These are phyloP conservation scores for Coemansia sp. DNA, from an alignment of 192 early-diverging fungal species.

Conservation along the genomic window DNA sequence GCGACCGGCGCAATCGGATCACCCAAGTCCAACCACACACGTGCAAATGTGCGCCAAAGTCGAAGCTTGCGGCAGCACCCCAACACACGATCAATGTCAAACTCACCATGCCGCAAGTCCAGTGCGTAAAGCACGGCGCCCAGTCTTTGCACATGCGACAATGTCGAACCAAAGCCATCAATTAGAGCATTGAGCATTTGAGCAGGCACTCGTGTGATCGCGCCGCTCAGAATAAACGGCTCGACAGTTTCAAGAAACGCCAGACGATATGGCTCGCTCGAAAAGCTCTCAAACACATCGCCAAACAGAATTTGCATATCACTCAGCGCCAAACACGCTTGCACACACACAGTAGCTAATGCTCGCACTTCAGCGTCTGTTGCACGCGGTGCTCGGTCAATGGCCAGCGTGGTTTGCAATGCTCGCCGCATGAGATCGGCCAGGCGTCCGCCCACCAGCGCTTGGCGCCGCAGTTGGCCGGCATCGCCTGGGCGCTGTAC, in stretches of 20 bases:
- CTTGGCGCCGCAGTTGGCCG: slow-evolving; percentile 15
- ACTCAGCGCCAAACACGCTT: slow-evolving; percentile 38
- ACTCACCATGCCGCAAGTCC: slow-evolving; percentile 39
- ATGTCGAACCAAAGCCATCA: slow-evolving; percentile 25
- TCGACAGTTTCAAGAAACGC: slow-evolving; percentile 40
- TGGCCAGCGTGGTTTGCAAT: slow-evolving; percentile 15
- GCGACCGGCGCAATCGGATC: slow-evolving; percentile 41
- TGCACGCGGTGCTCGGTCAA: background rate
- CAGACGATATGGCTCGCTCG: background rate
- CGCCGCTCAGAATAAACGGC: slow-evolving; percentile 47
- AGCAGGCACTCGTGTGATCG: slow-evolving; percentile 30
- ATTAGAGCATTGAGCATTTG: slow-evolving; percentile 47
- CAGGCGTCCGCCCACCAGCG: slow-evolving; percentile 34
- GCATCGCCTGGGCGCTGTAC: slow-evolving; percentile 14
- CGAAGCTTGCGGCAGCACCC: slow-evolving; percentile 34
- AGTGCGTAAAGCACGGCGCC: slow-evolving; percentile 36
- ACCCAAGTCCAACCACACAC: slow-evolving; percentile 49
- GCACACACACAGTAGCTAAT: slow-evolving; percentile 28
- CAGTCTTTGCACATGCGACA: slow-evolving; percentile 33
- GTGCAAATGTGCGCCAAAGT: slow-evolving; percentile 55
- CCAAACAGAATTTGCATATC: slow-evolving; percentile 29
- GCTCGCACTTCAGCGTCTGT: slow-evolving; percentile 16
- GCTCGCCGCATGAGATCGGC: slow-evolving; percentile 32
- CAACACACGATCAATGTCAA: slow-evolving; percentile 49
- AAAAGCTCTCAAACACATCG: slow-evolving; percentile 43